phyloP scores from a whole-genome alignment of 2,329 filamentous ascomycete genomes.

The Leptographium radiaticola region DNA sequence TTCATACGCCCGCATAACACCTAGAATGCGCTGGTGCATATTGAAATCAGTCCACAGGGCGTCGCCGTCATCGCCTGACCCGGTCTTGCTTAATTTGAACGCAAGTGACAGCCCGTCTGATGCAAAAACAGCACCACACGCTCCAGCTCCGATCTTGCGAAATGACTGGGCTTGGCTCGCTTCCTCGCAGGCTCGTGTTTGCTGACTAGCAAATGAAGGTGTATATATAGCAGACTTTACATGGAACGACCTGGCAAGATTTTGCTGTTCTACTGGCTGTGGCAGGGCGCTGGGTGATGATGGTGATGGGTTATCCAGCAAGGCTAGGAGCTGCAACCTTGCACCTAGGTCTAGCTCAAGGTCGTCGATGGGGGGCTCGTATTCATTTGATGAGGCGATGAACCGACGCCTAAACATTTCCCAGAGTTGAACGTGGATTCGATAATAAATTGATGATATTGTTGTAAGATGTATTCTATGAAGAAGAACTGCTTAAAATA shows the following conservation, averaged over 20 bases:
- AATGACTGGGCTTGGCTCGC: neutral
- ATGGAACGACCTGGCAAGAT: neutral
- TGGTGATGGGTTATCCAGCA: neutral
- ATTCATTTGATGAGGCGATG: neutral
- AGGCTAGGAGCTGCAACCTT: neutral
- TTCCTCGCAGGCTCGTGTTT: neutral
- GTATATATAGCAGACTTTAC: neutral
- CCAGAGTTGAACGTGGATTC: neutral
- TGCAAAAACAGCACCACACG: constrained; percentile 9
- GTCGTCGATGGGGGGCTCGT: neutral
- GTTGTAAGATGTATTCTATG: too few relatives aligned
- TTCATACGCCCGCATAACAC: neutral
- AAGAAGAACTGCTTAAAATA: too few relatives aligned
- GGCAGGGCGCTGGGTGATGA: neutral
- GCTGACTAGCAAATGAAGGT: neutral
- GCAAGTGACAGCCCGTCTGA: neutral
- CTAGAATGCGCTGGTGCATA: constrained; percentile 4
- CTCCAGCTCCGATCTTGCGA: constrained; percentile 8
- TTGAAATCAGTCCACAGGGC: constrained; percentile 9
- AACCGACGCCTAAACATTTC: neutral
- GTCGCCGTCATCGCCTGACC: neutral
- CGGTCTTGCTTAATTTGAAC: constrained; percentile 9
- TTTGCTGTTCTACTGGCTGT: neutral
- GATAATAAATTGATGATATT: too few relatives aligned
- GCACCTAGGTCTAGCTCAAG: neutral